Percentiles rank a stretch among this genome's conserved stretches.
Evolutionary conservation across 495 filamentous ascomycete species (phyloP).

Genomic region (Podospora australis): DNA sequence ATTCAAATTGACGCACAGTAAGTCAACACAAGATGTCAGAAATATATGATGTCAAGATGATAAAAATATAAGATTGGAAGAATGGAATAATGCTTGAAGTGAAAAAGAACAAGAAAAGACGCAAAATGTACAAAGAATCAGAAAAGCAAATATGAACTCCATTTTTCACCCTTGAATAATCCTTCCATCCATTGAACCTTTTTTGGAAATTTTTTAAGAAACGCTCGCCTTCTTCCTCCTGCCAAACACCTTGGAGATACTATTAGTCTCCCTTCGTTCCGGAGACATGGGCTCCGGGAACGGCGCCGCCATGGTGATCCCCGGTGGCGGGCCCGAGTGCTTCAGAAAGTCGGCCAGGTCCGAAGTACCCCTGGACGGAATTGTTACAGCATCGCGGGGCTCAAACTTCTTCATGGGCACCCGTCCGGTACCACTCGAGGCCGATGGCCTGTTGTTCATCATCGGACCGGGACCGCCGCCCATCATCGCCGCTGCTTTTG

Average conservation of each 20-base stretch:
- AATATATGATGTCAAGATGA: no score
- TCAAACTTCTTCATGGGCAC: constrained; percentile 49
- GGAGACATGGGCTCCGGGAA: constrained; percentile 6
- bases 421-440: constrained; percentile 21
- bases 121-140: background rate
- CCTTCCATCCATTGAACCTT: no score
- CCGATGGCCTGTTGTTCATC: constrained; percentile 2
- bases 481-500: constrained; percentile 10
- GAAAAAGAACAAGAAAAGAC: background rate
- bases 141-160: background rate
- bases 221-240: constrained; percentile 24
- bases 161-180: background rate
- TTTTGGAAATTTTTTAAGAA: no score
- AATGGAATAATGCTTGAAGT: no score
- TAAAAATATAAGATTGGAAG: no score
- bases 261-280: constrained; percentile 1
- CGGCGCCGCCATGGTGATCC: constrained; percentile 7
- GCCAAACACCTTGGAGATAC: constrained; percentile 15
- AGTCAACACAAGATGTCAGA: no score
- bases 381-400: constrained; percentile 42
- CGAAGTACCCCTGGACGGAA: constrained; percentile 45
- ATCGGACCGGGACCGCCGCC: constrained; percentile 12
- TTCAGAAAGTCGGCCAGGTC: constrained; percentile 77
- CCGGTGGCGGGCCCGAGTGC: constrained; percentile 64
- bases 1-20: no score